Conservation (phyloP, 192 early-diverging fungal species). For the Globomyces pollinis-pini region DNA sequence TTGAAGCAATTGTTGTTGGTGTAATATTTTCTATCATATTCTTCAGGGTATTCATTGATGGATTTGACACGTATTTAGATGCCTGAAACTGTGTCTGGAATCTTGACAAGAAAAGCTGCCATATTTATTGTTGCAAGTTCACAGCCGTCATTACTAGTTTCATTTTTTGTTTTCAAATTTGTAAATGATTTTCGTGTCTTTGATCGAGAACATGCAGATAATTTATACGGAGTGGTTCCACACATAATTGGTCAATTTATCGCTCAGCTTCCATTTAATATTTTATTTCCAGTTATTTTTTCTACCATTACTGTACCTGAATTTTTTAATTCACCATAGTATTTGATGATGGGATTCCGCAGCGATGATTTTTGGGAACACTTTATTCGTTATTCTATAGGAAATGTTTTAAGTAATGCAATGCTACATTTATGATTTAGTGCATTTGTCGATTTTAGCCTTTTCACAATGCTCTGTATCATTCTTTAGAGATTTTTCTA, state of each 20-base stretch:
- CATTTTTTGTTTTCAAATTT: slow-evolving; percentile 36
- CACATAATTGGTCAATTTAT: slow-evolving; percentile 32
- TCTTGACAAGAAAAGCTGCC: slow-evolving; percentile 22
- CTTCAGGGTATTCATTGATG: too few relatives aligned
- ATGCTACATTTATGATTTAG: too few relatives aligned
- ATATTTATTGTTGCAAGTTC: slow-evolving; percentile 24
- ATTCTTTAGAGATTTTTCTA: slow-evolving; percentile 35
- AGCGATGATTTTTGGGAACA: slow-evolving; percentile 28
- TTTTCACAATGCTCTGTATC: slow-evolving; percentile 28
- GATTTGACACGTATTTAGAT: too few relatives aligned
- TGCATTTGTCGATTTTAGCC: slow-evolving; percentile 22
- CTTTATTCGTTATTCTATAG: slow-evolving; percentile 19
- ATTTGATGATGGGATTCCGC: slow-evolving; percentile 36
- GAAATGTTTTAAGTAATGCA: slow-evolving; percentile 20
- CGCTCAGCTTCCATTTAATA: slow-evolving; percentile 27
- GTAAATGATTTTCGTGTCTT: slow-evolving; percentile 34
- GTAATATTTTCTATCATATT: slow-evolving; percentile 30
- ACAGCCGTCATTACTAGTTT: slow-evolving; percentile 33
- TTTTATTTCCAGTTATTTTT: slow-evolving; percentile 19
- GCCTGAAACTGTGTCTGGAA: slow-evolving; percentile 24
- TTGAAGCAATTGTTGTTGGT: slow-evolving; percentile 31
- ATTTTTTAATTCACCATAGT: too few relatives aligned
- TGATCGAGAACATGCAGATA: slow-evolving; percentile 38
- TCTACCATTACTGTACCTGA: slow-evolving; percentile 23
- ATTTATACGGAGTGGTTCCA: slow-evolving; percentile 39